Evolutionary conservation across 225 moss, liverwort and hornwort species (phyloP), one percentile per base, ranked within the genome.

Genomic region (Physcomitrellopsis africana): DNA sequence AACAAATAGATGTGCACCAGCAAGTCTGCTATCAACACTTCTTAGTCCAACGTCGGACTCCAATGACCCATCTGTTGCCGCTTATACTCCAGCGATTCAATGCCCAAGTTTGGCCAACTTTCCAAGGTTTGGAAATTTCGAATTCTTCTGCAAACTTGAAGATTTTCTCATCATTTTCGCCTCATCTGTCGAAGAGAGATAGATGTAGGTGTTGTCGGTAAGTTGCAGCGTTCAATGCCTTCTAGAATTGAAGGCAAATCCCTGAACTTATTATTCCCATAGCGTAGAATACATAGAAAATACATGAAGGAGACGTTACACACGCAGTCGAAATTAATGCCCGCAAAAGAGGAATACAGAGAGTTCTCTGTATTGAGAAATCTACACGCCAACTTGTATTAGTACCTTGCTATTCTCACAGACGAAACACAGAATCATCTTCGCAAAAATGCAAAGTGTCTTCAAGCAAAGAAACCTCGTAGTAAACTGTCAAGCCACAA

Each of bases 161-260:
- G 23, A 15, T 46, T 66, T 16, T 65, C 55, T 44, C 24, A 9
- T 66, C 65, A 48, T 14, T 51, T 49, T 78, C 41, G 48, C 51
- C 37, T 68, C 16, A 65, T 60, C 73, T 70, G 60, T 80, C 65
- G 7, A 73, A 77, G 70, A 70, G 56, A 80, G 20, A 49, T 60
- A 24, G 20, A 64, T 71, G 27, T 54, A 58, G 47, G 52, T 70
- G 63, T 7, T 48, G 19, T 63, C 19, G 24, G 17, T 22, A 12
- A 27, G 23, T 37, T 32, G 61, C 48, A 63, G 73, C 12, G 13
- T 63, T 11, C 44, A 51, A 59, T 26, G 19, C 27, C 56, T 51
- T 79, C 3, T 49, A 29, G 49, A 18, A 18, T 65, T 9, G 56
- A 42, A 48, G 22, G 32, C 32, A 60, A 60, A 47, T 37, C 23